Evolutionary conservation across 352 stramenopile genomes (phyloP).

Genomic region (Phytopythium litorale): DNA sequence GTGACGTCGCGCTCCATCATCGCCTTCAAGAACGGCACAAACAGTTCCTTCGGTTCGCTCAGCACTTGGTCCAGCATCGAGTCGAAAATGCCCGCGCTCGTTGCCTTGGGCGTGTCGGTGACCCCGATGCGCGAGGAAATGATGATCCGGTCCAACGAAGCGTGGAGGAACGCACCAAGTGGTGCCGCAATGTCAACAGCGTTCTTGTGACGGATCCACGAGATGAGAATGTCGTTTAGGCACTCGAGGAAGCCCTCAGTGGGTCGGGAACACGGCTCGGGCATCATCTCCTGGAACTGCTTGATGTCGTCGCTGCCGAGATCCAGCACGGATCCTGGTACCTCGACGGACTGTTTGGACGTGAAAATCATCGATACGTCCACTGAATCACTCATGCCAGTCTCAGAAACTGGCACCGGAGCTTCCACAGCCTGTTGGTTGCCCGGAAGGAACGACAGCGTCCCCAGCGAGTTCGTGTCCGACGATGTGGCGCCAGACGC

Average conservation of each 20-base stretch:
- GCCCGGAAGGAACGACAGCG: conserved; percentile 72
- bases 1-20: conserved; percentile 74
- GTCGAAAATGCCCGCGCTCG: conserved; percentile 62
- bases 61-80: conserved; percentile 82
- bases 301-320: conserved; percentile 74
- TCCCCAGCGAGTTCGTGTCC: conserved; percentile 59
- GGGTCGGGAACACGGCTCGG: conserved; percentile 50
- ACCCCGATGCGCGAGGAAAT: conserved; percentile 71
- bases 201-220: conserved; percentile 77
- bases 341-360: conserved; percentile 26
- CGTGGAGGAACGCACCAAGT: conserved; percentile 58
- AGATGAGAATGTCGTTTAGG: conserved; percentile 82
- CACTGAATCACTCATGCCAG: conserved; percentile 15
- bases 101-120: conserved; percentile 55
- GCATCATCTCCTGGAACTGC: conserved; percentile 70
- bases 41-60: conserved; percentile 60
- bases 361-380: conserved; percentile 13
- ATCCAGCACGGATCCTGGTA: conserved; percentile 50
- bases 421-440: conserved; percentile 46
- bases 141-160: conserved; percentile 68
- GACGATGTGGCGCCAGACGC: conserved; percentile 44
- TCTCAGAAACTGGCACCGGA: conserved; percentile 19
- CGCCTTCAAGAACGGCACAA: conserved; percentile 73
- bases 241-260: conserved; percentile 76
- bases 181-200: conserved; percentile 55